These are phyloP conservation scores for Batkoa obscura DNA, from an alignment of 371 early-diverging fungal species.

Conservation along the genomic window DNA sequence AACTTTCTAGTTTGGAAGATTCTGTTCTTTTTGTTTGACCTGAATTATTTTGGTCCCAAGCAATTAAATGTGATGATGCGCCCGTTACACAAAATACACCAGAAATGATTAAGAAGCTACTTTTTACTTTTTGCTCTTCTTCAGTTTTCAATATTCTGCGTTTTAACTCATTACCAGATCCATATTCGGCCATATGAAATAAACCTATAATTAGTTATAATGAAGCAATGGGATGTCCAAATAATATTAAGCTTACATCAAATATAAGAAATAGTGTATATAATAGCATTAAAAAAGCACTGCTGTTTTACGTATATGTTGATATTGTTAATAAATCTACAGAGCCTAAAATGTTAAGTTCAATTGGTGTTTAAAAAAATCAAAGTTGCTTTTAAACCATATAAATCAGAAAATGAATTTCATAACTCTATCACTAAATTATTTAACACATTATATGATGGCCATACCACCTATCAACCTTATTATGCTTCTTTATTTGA, in stretches of 20 bases:
- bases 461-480: neutral
- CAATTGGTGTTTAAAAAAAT: neutral
- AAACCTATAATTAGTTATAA: neutral
- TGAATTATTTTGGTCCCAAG: too few relatives aligned
- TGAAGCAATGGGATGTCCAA: neutral
- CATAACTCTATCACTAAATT: neutral
- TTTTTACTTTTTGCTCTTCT: too few relatives aligned
- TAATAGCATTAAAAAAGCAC: neutral
- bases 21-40: too few relatives aligned
- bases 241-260: neutral
- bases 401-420: neutral
- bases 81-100: too few relatives aligned
- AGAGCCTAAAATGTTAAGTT: neutral
- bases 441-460: neutral
- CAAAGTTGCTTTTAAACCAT: neutral
- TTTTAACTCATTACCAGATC: too few relatives aligned
- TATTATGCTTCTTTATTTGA: neutral
- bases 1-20: too few relatives aligned
- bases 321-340: neutral
- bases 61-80: too few relatives aligned
- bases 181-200: neutral
- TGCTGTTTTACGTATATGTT: neutral
- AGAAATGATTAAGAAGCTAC: too few relatives aligned
- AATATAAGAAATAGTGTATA: too few relatives aligned
- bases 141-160: too few relatives aligned